Evolutionary conservation across 805 yeast genomes (phyloP).

Genomic region (Cyberlindnera maclurae): DNA sequence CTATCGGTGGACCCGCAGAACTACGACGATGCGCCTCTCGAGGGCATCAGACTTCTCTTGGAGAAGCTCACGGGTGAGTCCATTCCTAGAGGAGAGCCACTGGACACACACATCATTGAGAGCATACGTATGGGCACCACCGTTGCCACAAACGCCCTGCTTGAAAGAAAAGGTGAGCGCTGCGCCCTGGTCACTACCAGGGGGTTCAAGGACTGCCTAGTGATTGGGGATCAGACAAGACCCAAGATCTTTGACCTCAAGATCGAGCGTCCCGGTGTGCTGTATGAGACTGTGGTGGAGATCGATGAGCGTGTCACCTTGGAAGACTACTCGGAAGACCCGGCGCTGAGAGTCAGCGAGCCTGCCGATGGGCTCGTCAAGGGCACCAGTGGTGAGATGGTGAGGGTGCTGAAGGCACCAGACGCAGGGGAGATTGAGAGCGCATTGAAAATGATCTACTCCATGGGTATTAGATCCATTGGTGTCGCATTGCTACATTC

Average conservation of each 20-base stretch:
- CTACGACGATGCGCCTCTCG: constrained; percentile 86
- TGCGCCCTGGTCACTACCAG: constrained; percentile 83
- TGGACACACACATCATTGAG: constrained; percentile 58
- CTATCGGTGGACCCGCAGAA: constrained; percentile 85
- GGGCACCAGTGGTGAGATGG: constrained; percentile 66
- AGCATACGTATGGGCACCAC: constrained; percentile 89
- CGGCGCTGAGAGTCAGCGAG: constrained; percentile 26
- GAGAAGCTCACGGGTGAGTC: constrained; percentile 46
- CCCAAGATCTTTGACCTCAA: constrained; percentile 84
- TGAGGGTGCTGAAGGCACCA: constrained; percentile 49
- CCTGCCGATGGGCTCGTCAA: constrained; percentile 25
- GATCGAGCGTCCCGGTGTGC: constrained; percentile 60
- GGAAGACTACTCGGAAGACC: constrained; percentile 76
- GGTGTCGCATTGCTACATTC: constrained; percentile 71
- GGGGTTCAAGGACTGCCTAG: constrained; percentile 78
- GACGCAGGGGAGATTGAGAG: constrained; percentile 35
- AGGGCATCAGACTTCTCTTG: constrained; percentile 76
- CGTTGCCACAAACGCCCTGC: constrained; percentile 89
- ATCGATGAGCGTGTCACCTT: constrained; percentile 86
- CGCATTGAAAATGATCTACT: constrained; percentile 38
- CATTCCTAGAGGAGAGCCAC: constrained; percentile 53
- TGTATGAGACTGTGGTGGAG: constrained; percentile 74
- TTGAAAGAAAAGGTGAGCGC: constrained; percentile 87
- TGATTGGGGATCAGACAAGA: constrained; percentile 86
- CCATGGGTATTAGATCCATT: constrained; percentile 55